phyloP scores from a whole-genome alignment of 2,329 filamentous ascomycete genomes.

The Ophiostoma australiae region DNA sequence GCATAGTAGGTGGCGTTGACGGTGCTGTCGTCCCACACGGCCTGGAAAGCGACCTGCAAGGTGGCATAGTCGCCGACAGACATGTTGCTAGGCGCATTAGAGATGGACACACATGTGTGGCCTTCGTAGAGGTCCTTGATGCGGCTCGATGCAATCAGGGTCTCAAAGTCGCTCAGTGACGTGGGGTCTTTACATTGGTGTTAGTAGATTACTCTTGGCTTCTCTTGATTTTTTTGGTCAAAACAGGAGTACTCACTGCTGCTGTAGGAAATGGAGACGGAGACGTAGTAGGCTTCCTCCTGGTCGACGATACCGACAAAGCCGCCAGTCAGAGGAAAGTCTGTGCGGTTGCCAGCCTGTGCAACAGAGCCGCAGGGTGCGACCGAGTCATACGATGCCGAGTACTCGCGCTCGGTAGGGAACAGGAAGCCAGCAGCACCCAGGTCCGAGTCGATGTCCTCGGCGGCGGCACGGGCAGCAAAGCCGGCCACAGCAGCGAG shows the following conservation, averaged over 20 bases:
- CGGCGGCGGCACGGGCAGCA: not conserved
- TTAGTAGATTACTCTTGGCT: not conserved
- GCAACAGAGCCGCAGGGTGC: conserved; percentile 48
- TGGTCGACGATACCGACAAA: not conserved
- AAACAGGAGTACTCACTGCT: not conserved
- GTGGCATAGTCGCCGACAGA: not conserved
- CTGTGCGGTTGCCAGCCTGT: conserved; percentile 43
- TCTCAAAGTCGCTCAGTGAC: conserved; percentile 33
- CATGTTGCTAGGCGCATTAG: conserved; percentile 12
- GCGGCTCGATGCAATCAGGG: conserved; percentile 28
- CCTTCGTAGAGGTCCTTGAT: conserved; percentile 34
- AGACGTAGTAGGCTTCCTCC: not conserved
- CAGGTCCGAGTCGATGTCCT: not conserved
- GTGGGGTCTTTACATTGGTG: not conserved
- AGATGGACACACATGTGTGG: conserved; percentile 36
- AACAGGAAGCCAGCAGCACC: conserved; percentile 51
- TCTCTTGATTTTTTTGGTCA: no score
- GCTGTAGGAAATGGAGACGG: not conserved
- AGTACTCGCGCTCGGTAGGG: conserved; percentile 50
- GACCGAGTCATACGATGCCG: conserved; percentile 44
- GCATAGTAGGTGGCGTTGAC: not conserved
- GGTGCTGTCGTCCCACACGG: not conserved
- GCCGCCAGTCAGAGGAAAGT: not conserved
- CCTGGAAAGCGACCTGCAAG: not conserved
- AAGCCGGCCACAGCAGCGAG: not conserved